Evolutionary conservation across 2,329 filamentous ascomycete species (phyloP), one percentile per base, ranked within the genome.

Genomic region (Cladophialophora carrionii): DNA sequence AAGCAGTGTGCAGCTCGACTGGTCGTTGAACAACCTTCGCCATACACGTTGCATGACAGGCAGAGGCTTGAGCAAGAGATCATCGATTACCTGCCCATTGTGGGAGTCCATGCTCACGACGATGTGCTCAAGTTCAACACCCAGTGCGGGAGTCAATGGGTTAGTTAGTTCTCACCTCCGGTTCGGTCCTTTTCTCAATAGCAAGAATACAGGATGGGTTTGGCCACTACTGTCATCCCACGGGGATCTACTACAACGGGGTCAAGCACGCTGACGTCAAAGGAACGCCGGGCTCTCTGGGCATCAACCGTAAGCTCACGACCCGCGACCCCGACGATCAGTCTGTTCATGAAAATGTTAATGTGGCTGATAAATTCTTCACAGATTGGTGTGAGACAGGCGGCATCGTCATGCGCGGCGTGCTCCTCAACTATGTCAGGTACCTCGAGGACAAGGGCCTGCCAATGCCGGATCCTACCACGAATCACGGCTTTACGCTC

Each of bases 371-470:
- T 29, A 20, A 0, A 2, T 24, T 51, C 48, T 29, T 26, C 20
- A 51, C 20, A 51, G 48, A 51, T 29, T 51, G 48, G 48, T 51
- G 48, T 17, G 48, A 51, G 75, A 59, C 74, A 69, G 43, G 62
- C 63, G 4, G 76, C 74, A 26, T 46, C 22, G 32, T 43, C 46
- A 20, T 20, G 4, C 48, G 48, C 12, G 48, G 48, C 17, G 24
- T 51, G 20, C 48, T 51, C 10, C 20, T 60, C 43, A 17, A 51
- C 43, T 41, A 41, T 41, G 37, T 41, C 4, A n/a, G 37, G 17
- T 41, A 41, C 37, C 37, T 41, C 37, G 37, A 41, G 37, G 37
- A 41, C 37, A 41, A 41, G 17, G 37, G 37, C 14, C 37, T 41
- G 14, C 37, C 37, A 0, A 14, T 41, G 37, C 37, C 37, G 17